These are phyloP conservation scores for Alternaria consortialis DNA, from an alignment of 2,329 filamentous ascomycete genomes.

Conservation along the genomic window DNA sequence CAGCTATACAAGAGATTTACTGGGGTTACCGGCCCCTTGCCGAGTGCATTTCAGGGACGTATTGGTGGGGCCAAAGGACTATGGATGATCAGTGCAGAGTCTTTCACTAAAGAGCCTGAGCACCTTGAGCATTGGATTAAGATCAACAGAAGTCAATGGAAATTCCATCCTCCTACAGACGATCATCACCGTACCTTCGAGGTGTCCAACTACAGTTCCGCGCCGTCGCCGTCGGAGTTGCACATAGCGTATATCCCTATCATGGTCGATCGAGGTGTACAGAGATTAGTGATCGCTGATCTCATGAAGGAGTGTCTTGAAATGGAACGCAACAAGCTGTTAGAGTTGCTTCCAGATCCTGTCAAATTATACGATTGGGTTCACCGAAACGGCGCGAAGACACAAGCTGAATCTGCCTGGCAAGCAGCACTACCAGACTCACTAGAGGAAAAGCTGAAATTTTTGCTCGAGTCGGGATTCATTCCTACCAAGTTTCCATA, in stretches of 20 bases:
- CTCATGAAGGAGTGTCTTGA: constrained; percentile 62
- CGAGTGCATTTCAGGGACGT: constrained; percentile 72
- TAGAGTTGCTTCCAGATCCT: constrained; percentile 61
- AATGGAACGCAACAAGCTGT: constrained; percentile 62
- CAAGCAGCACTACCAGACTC: constrained; percentile 37
- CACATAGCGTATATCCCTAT: constrained; percentile 76
- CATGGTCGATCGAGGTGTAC: constrained; percentile 66
- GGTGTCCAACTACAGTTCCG: constrained; percentile 61
- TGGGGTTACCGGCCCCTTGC: constrained; percentile 70
- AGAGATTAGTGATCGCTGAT: constrained; percentile 56
- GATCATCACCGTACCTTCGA: constrained; percentile 71
- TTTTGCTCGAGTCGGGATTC: constrained; percentile 63
- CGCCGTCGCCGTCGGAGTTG: constrained; percentile 63
- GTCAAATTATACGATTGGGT: constrained; percentile 61
- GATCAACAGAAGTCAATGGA: constrained; percentile 71
- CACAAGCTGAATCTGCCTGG: constrained; percentile 32
- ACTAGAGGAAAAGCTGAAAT: constrained; percentile 37
- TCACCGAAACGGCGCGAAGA: constrained; percentile 50
- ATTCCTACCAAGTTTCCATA: constrained; percentile 58
- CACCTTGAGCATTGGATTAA: constrained; percentile 68
- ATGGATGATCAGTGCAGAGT: constrained; percentile 69
- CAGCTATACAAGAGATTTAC: constrained; percentile 60
- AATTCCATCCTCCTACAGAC: constrained; percentile 66
- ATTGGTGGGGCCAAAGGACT: constrained; percentile 79
- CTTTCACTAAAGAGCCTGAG: constrained; percentile 53